Percentiles rank a stretch among this genome's conserved stretches.
Conservation (phyloP, 1,139 yeast species). For the Yamadazyma triangularis region DNA sequence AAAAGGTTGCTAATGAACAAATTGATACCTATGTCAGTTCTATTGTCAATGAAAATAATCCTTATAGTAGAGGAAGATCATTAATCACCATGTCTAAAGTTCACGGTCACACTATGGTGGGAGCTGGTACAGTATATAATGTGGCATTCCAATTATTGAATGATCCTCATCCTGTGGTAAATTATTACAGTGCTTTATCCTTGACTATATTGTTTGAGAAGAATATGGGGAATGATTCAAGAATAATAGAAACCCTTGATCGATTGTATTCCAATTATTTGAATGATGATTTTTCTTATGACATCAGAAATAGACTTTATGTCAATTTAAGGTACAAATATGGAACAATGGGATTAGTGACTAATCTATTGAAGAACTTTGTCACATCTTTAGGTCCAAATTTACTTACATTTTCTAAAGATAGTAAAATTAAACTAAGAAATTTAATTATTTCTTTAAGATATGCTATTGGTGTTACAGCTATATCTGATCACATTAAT, state of each 20-base stretch:
- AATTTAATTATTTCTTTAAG: constrained; percentile 27
- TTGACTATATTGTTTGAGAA: constrained; percentile 56
- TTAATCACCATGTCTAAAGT: constrained; percentile 59
- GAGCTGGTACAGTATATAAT: constrained; percentile 44
- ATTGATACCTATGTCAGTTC: constrained; percentile 54
- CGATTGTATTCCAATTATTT: constrained; percentile 46
- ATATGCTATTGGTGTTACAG: constrained; percentile 29
- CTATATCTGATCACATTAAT: constrained; percentile 24
- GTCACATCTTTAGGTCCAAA: constrained; percentile 40
- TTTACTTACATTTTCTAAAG: constrained; percentile 20
- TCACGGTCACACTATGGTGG: constrained; percentile 35
- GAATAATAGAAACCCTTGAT: constrained; percentile 19
- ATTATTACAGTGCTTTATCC: constrained; percentile 65
- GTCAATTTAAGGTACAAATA: constrained; percentile 28
- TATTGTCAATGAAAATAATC: constrained; percentile 49
- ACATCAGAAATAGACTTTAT: constrained; percentile 18
- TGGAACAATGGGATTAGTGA: constrained; percentile 19
- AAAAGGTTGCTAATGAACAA: constrained; percentile 38
- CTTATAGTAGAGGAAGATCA: constrained; percentile 62
- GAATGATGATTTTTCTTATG: constrained; percentile 45
- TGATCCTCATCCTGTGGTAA: constrained; percentile 86
- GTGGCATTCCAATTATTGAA: constrained; percentile 56
- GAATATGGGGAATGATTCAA: constrained; percentile 38
- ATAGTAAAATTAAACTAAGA: constrained; percentile 21
- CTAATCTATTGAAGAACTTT: constrained; percentile 25